phyloP scores from a whole-genome alignment of 2,329 filamentous ascomycete species.

The Ceratocystis smalleyi region DNA sequence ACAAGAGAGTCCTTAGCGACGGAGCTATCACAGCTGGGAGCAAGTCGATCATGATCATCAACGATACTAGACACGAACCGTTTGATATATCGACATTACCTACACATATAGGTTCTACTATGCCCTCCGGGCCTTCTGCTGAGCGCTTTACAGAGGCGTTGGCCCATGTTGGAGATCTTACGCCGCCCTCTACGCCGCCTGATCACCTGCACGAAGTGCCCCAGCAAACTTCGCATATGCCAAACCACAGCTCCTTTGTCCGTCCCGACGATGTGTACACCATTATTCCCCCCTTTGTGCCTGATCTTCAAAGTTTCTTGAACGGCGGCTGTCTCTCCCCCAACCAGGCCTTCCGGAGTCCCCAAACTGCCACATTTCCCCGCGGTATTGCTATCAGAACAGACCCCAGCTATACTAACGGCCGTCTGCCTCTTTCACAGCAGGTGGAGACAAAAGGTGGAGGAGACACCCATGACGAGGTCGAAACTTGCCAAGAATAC shows the following conservation, averaged over 20 bases:
- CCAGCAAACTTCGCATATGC: slow-evolving; percentile 39
- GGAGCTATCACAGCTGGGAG: slow-evolving; percentile 59
- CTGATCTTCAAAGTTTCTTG: slow-evolving; percentile 27
- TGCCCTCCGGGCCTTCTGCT: slow-evolving; percentile 29
- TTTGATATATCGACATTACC: slow-evolving; percentile 37
- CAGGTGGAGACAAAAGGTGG: not conserved
- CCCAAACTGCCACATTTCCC: slow-evolving; percentile 13
- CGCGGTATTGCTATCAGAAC: slow-evolving; percentile 4
- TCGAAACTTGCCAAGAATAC: not conserved
- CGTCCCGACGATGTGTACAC: slow-evolving; percentile 20
- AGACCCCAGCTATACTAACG: not conserved
- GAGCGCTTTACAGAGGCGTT: slow-evolving; percentile 40
- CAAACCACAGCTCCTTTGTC: slow-evolving; percentile 29
- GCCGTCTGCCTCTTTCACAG: not conserved
- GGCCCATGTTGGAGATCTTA: slow-evolving; percentile 36
- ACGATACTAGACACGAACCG: slow-evolving; percentile 38
- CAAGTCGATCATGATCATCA: slow-evolving; percentile 79
- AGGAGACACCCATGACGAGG: not conserved
- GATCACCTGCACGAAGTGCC: slow-evolving; percentile 30
- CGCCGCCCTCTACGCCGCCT: slow-evolving; percentile 47
- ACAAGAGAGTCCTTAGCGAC: slow-evolving; percentile 33
- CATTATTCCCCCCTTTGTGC: slow-evolving; percentile 33
- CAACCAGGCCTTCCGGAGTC: slow-evolving; percentile 13
- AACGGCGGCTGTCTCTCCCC: slow-evolving; percentile 14
- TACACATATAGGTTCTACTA: slow-evolving; percentile 23